These are phyloP conservation scores for Tremella fuciformis DNA, from an alignment of 768 basidiomycete species.

Conservation along the genomic window DNA sequence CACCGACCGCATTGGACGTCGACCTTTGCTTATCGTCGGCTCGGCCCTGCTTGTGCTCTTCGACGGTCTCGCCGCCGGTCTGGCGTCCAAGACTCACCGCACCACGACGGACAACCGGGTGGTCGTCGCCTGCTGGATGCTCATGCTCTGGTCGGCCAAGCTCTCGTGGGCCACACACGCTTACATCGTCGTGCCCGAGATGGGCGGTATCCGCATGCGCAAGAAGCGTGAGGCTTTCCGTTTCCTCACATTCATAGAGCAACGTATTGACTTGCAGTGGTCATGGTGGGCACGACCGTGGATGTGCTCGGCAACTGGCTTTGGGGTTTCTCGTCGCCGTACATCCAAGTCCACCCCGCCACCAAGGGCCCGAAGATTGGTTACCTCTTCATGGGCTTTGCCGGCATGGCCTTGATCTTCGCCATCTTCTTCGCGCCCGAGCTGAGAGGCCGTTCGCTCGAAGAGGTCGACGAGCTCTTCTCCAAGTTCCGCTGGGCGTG, in stretches of 20 bases:
- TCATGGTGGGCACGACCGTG: slow-evolving; percentile 5
- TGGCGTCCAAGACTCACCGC: slow-evolving; percentile 5
- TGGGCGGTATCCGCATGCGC: slow-evolving; percentile 29
- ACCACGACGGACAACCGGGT: slow-evolving; percentile 6
- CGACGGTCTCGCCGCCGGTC: slow-evolving; percentile 12
- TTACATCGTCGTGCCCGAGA: slow-evolving; percentile 21
- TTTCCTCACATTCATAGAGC: too few relatives aligned
- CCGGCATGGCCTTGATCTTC: slow-evolving; percentile 13
- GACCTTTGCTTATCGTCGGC: slow-evolving; percentile 17
- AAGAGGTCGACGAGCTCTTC: slow-evolving; percentile 29
- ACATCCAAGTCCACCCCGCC: slow-evolving; percentile 13
- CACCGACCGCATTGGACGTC: slow-evolving; percentile 18
- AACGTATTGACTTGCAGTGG: not conserved
- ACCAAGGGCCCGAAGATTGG: slow-evolving; percentile 9
- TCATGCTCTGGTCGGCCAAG: slow-evolving; percentile 22
- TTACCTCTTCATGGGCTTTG: slow-evolving; percentile 17
- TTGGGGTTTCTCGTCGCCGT: slow-evolving; percentile 16
- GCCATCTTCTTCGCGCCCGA: slow-evolving; percentile 22
- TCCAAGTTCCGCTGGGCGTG: not conserved
- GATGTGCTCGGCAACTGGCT: slow-evolving; percentile 22
- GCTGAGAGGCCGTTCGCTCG: slow-evolving; percentile 19
- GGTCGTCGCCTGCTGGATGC: slow-evolving; percentile 15
- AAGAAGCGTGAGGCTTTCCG: slow-evolving; percentile 29
- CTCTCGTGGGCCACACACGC: slow-evolving; percentile 15
- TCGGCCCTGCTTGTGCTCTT: slow-evolving; percentile 11